Evolutionary conservation across 2,329 filamentous ascomycete species (phyloP).

Genomic region (Epichloe sylvatica): DNA sequence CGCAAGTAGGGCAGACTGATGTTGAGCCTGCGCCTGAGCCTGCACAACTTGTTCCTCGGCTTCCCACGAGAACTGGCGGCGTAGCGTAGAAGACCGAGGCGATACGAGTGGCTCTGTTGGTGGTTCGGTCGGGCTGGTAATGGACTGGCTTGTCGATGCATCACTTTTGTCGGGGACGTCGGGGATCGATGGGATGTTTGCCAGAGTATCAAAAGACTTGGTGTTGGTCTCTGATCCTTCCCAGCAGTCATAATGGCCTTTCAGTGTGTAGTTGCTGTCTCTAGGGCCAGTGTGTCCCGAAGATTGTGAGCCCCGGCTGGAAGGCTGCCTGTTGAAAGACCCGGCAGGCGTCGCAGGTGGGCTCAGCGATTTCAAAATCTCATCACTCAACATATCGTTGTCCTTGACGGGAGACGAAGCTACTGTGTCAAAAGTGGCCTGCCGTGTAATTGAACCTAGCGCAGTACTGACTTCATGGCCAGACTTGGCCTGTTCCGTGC

Average conservation of each 20-base stretch:
- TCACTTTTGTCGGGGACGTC: not conserved
- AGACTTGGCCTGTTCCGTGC: slow-evolving; percentile 14
- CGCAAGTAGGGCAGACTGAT: not conserved
- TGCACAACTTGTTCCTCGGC: slow-evolving; percentile 19
- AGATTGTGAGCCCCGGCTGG: slow-evolving; percentile 9
- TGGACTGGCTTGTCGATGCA: not conserved
- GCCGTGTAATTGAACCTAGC: slow-evolving; percentile 24
- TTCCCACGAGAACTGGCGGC: slow-evolving; percentile 27
- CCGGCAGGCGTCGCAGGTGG: slow-evolving; percentile 23
- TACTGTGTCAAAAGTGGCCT: slow-evolving; percentile 32
- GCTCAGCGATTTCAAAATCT: slow-evolving; percentile 58
- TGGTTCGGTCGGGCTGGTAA: not conserved
- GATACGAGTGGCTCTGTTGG: slow-evolving; percentile 1
- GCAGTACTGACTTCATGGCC: slow-evolving; percentile 15
- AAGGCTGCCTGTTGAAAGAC: slow-evolving; percentile 6
- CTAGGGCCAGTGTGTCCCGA: slow-evolving; percentile 14
- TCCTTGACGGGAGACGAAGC: slow-evolving; percentile 47
- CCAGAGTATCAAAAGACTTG: not conserved
- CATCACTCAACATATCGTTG: slow-evolving; percentile 56
- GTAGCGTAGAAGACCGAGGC: slow-evolving; percentile 5
- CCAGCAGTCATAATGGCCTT: slow-evolving; percentile 57
- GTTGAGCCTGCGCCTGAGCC: slow-evolving; percentile 1
- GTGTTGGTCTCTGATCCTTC: slow-evolving; percentile 21
- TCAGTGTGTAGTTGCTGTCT: slow-evolving; percentile 50
- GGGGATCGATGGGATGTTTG: not conserved